Percentiles rank a stretch among this genome's conserved stretches.
Conservation (phyloP, 1,284 basidiomycete species). For the Malassezia psittaci region DNA sequence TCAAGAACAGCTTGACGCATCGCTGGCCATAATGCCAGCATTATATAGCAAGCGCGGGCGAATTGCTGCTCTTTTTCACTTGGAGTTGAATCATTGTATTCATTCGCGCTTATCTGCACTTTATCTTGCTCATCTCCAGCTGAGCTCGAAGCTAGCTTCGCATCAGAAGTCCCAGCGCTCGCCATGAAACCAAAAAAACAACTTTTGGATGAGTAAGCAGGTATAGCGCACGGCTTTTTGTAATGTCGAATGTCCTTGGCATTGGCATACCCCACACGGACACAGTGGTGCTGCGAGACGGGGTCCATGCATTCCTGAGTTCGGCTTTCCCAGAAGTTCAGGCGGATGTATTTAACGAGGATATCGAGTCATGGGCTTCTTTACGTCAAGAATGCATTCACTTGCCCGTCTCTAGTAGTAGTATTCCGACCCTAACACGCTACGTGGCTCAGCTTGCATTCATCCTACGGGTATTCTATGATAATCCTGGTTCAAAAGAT, state of each 20-base stretch:
- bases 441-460: conserved; percentile 13
- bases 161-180: neutral
- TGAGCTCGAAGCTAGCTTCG: no score
- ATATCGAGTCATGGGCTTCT: conserved; percentile 62
- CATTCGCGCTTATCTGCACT: no score
- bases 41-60: conserved; percentile 35
- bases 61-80: conserved; percentile 37
- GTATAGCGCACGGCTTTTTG: neutral
- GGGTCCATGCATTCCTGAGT: conserved; percentile 62
- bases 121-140: no score
- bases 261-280: conserved; percentile 29
- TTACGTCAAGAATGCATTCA: conserved; percentile 54
- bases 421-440: neutral
- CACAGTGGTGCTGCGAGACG: conserved; percentile 26
- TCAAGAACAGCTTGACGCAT: conserved; percentile 41
- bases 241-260: conserved; percentile 38
- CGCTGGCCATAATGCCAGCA: conserved; percentile 42
- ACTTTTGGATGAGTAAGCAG: neutral
- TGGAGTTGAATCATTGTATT: conserved; percentile 16
- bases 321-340: conserved; percentile 63
- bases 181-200: conserved; percentile 6
- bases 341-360: conserved; percentile 74
- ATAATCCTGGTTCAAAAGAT: neutral
- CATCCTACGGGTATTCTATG: neutral
- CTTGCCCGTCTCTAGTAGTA: conserved; percentile 53